Base-by-base conservation (phyloP, 495 filamentous ascomycete species). In the Penicillium manginii region DNA sequence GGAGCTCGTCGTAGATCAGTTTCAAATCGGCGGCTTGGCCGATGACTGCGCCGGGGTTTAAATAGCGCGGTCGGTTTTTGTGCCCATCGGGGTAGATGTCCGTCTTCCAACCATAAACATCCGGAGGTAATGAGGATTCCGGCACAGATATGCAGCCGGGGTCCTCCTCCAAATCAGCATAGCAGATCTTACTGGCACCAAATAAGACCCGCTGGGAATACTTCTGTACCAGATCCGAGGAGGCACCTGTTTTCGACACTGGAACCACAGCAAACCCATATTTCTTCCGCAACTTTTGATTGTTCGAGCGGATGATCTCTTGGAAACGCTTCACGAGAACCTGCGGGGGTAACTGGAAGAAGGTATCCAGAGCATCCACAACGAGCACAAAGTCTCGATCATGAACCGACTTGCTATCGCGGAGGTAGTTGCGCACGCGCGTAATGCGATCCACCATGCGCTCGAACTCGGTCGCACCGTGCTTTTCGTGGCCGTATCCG, bases 281-380 rank as follows among this genome's bases (percentile, higher is more conserved):
- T 40, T 77, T 78, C 37, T 72, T 66, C 40, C 60, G 60, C 37
- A 86, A 62, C 26, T 78, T 75, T 29, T 67, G 61, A 57, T 87
- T 84, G 17, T 78, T 81, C 37, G 76, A 77, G 14, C 71, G 65
- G 8, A 83, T 55, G 22, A 86, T 65, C 4, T 69, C 67, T 53
- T 84, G 78, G 61, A 83, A 88, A 35, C 84, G 74, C 50, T 78
- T 65, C 3, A 89, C 78, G 56, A 86, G 62, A 9, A 88, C 71
- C 42, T 86, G 79, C 2, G 83, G 77, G 1, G 83, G 84, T 26
- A 88, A 68, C 65, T 89, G 86, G 64, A 89, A 87, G 74, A 83
- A 84, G 0, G 78, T 72, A 57, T 88, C 83, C 39, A 74, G 65
- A 14, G 80, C 81, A 65, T 87, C 85, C 0, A 85, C 75, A 39